These are phyloP conservation scores for Mycena galopus DNA, from an alignment of 768 basidiomycete genomes.

Conservation along the genomic window DNA sequence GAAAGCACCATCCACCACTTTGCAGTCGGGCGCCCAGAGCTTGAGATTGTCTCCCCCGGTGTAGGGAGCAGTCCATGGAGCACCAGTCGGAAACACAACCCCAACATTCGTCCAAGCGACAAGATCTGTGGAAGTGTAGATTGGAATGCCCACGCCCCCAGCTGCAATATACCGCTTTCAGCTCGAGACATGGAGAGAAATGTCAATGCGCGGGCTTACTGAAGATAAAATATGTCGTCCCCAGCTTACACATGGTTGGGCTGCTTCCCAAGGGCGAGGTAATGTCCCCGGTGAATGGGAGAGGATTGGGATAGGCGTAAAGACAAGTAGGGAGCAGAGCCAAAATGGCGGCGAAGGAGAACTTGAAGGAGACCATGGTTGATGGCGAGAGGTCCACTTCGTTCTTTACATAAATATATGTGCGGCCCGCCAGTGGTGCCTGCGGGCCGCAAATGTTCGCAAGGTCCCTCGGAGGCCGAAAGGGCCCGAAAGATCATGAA, in stretches of 20 bases:
- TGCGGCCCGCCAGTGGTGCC: too few relatives aligned
- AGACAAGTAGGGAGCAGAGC: not conserved
- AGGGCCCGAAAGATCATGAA: too few relatives aligned
- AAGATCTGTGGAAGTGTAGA: not conserved
- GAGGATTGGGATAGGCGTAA: not conserved
- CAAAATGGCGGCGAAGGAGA: not conserved
- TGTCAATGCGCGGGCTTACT: not conserved
- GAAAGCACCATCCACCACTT: not conserved
- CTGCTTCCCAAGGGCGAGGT: not conserved
- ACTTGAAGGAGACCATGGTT: not conserved
- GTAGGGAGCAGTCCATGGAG: not conserved
- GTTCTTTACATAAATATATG: too few relatives aligned
- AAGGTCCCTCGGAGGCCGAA: too few relatives aligned
- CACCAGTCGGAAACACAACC: not conserved
- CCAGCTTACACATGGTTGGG: not conserved
- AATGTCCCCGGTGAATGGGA: not conserved
- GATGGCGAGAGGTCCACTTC: too few relatives aligned
- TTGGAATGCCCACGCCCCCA: not conserved
- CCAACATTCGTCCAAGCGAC: not conserved
- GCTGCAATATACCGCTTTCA: not conserved
- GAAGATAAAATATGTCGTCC: not conserved
- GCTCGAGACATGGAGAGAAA: not conserved
- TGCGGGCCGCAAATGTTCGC: not conserved
- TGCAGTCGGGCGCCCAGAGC: not conserved
- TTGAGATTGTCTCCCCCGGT: not conserved